phyloP scores from a whole-genome alignment of 2,329 filamentous ascomycete species.

The Elsinoe perseae region DNA sequence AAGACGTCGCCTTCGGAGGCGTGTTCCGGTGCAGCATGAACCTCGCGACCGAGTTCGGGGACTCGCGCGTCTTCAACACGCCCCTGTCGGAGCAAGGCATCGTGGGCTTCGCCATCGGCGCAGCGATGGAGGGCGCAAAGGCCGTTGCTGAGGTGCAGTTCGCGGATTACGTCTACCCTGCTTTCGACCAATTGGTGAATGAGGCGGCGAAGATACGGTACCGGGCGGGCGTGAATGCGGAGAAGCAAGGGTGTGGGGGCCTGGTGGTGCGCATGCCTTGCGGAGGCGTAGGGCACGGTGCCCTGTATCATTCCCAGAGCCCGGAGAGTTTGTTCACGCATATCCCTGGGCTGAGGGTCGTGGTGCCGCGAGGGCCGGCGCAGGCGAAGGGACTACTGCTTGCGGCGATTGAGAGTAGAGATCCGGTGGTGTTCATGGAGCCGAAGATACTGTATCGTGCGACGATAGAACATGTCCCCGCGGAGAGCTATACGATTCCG shows the following conservation, averaged over 20 bases:
- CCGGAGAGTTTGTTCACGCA: slow-evolving; percentile 85
- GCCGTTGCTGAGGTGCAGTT: slow-evolving; percentile 94
- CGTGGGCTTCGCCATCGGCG: slow-evolving; percentile 84
- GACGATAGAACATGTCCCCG: slow-evolving; percentile 83
- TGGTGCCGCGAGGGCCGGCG: slow-evolving; percentile 75
- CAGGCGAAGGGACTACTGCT: slow-evolving; percentile 85
- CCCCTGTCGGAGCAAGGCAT: slow-evolving; percentile 92
- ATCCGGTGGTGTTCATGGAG: slow-evolving; percentile 89
- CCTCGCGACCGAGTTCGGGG: slow-evolving; percentile 77
- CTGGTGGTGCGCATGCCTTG: slow-evolving; percentile 85
- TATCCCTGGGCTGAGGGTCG: slow-evolving; percentile 73
- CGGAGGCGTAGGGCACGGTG: slow-evolving; percentile 83
- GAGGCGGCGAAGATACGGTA: slow-evolving; percentile 86
- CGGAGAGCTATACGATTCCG: slow-evolving; percentile 71
- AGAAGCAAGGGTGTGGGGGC: slow-evolving; percentile 52
- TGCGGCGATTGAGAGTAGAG: slow-evolving; percentile 65
- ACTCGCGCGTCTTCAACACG: slow-evolving; percentile 90
- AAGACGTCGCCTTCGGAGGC: slow-evolving; percentile 94
- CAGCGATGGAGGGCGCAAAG: slow-evolving; percentile 83
- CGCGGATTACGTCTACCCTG: slow-evolving; percentile 87
- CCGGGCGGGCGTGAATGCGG: slow-evolving; percentile 50
- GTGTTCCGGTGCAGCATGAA: slow-evolving; percentile 94
- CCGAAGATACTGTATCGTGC: slow-evolving; percentile 89
- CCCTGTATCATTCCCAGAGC: slow-evolving; percentile 79
- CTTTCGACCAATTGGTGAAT: slow-evolving; percentile 90